Base-by-base conservation (phyloP, 2,329 filamentous ascomycete species). In the Xylaria sp. region DNA sequence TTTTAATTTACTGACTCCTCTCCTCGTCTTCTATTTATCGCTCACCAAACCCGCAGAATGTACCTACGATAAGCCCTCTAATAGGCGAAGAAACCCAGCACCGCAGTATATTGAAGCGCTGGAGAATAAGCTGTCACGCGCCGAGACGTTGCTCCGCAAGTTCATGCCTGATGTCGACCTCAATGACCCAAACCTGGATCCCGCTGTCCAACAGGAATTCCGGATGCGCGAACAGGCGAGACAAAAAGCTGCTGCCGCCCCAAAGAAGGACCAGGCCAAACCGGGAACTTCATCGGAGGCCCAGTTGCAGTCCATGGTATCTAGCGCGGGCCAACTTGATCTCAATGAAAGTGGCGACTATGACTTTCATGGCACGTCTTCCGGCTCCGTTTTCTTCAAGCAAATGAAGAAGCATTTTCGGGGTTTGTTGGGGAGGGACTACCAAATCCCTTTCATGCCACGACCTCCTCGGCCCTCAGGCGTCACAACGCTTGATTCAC, bases 321-420 rank as follows among this genome's bases (percentile, higher is more conserved):
- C 94, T 73, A 91, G 91, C 41, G 92, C 94, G 2, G 95, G 94
- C 35, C 91, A 93, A 73, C 83, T 99, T 17, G 94, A 98, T 71
- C 83, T 98, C 33, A 93, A 96, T 70, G 94, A 98, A 68, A 87
- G 89, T 70, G 94, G 94, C 41, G 88, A 95, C 69, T 96, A 93
- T 88, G 93, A 98, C 76, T 99, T 97, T 71, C 92, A 96, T 72
- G 95, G 95, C 48, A 90, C 91, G 66, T 97, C 94, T 0, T 98
- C 95, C 0, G 93, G 94, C 2, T 85, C 93, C 43, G 92, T 94
- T 65, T 99, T 97, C 74, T 84, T 97, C 69, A 86, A 87, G 66
- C 88, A 91, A 56, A 89, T 99, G 84, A 90, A 92, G 70, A 91
- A 96, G 71, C 90, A 97, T 72, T 91, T 97, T 67, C 90, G 91